A percentile compares a stretch with the other conserved stretches of the same genome.
Conservation (phyloP, 129 eudicot species). For the Flaveria ramosissima region DNA sequence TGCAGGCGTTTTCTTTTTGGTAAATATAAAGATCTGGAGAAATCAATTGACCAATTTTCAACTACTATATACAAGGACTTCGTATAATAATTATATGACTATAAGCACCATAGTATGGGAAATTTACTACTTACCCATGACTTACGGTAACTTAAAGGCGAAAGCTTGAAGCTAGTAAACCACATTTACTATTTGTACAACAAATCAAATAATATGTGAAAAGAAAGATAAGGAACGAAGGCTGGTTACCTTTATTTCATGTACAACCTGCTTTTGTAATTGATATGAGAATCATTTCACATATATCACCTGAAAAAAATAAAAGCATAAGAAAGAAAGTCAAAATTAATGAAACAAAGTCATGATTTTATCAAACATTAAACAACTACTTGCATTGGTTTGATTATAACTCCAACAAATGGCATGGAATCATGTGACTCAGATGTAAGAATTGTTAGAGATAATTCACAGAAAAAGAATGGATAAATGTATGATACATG, state of each 20-base stretch:
- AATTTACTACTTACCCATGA: no score
- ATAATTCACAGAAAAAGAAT: no score
- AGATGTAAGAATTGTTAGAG: no score
- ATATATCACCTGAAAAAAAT: slow-evolving; percentile 66
- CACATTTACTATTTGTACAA: not conserved
- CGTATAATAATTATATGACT: no score
- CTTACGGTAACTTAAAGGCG: no score
- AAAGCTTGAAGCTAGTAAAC: no score
- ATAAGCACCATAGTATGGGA: no score
- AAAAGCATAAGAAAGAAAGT: not conserved
- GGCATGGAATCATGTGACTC: slow-evolving; percentile 92
- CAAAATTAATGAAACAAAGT: not conserved
- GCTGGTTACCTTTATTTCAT: slow-evolving; percentile 89
- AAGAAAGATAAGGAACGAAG: slow-evolving; percentile 15
- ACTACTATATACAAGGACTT: no score
- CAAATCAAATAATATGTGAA: not conserved
- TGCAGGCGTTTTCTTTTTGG: no score
- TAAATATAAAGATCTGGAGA: no score
- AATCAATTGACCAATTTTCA: no score
- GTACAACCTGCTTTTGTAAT: slow-evolving; percentile 78
- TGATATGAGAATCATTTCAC: slow-evolving; percentile 77
- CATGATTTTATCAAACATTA: not conserved
- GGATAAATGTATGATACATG: no score
- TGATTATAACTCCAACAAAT: slow-evolving; percentile 87
- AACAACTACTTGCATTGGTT: slow-evolving; percentile 90